Percentiles rank a stretch among this genome's conserved stretches.
Conservation (phyloP, 1,284 basidiomycete genomes). For the Puccinia triticina region DNA sequence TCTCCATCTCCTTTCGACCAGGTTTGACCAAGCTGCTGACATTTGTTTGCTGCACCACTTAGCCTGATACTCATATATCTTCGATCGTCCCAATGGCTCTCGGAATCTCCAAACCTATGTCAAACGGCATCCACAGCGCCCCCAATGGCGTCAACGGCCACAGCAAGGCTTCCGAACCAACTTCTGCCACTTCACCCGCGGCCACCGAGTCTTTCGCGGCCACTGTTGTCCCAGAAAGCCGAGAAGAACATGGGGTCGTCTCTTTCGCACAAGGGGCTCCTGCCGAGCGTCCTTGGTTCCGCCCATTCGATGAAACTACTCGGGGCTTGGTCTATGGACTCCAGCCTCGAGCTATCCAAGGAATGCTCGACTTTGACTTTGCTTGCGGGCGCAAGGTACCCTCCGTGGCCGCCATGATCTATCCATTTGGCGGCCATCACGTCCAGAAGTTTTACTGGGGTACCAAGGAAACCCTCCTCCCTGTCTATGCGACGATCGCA, state of each 20-base stretch:
- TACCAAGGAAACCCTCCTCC: slow-evolving; percentile 95
- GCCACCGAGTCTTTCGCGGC: slow-evolving; percentile 54
- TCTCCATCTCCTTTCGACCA: background rate
- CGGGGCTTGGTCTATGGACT: slow-evolving; percentile 97
- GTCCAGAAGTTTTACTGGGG: slow-evolving; percentile 99
- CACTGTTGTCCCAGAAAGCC: slow-evolving; percentile 67
- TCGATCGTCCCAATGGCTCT: slow-evolving; percentile 97
- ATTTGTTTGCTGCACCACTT: slow-evolving; percentile 68
- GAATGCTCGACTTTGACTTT: slow-evolving; percentile 99
- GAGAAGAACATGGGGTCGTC: slow-evolving; percentile 67
- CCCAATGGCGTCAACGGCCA: slow-evolving; percentile 46
- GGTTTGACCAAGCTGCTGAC: background rate
- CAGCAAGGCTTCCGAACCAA: slow-evolving; percentile 48
- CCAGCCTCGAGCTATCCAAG: slow-evolving; percentile 98
- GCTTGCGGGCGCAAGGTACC: slow-evolving; percentile 92
- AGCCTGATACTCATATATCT: slow-evolving; percentile 98
- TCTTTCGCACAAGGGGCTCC: slow-evolving; percentile 67
- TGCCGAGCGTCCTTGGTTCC: slow-evolving; percentile 72
- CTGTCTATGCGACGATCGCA: slow-evolving; percentile 89
- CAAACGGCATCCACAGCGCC: slow-evolving; percentile 56
- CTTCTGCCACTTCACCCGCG: slow-evolving; percentile 51
- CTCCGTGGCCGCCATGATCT: slow-evolving; percentile 98
- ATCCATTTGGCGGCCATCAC: slow-evolving; percentile 99
- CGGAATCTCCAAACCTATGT: slow-evolving; percentile 69
- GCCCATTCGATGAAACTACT: slow-evolving; percentile 87